Percentiles rank a stretch among this genome's conserved stretches.
Evolutionary conservation across 129 eudicot genomes (phyloP).

Genomic region (Heracleum sosnowskyi): DNA sequence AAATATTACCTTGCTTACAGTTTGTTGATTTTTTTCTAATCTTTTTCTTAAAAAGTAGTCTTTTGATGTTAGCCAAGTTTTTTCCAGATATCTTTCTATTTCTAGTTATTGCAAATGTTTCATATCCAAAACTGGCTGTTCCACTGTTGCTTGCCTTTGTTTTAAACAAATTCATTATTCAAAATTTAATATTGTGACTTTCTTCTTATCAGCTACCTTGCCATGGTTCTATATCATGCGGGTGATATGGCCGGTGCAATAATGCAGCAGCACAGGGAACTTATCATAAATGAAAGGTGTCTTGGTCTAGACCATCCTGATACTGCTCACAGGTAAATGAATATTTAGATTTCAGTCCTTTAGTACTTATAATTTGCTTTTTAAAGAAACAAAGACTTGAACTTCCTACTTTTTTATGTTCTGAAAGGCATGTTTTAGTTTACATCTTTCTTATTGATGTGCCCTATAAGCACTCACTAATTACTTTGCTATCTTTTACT

Average conservation of each 20-base stretch:
- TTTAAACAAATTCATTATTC: not conserved
- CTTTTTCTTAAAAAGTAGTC: not conserved
- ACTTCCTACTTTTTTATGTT: not conserved
- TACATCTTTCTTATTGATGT: not conserved
- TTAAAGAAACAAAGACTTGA: not conserved
- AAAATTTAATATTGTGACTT: not conserved
- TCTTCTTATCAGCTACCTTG: constrained; percentile 54
- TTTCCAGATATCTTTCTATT: not conserved
- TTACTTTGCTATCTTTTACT: constrained; percentile 1
- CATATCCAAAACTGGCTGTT: not conserved
- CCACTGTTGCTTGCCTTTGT: not conserved
- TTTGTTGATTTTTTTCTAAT: not conserved
- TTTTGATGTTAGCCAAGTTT: not conserved
- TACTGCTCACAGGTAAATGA: constrained; percentile 81
- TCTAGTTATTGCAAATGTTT: not conserved
- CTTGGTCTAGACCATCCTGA: constrained; percentile 94
- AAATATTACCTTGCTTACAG: not conserved
- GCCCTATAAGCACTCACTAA: constrained; percentile 2
- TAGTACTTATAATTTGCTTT: not conserved
- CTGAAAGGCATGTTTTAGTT: not conserved
- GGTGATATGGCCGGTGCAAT: constrained; percentile 98
- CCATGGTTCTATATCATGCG: constrained; percentile 95
- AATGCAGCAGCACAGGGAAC: constrained; percentile 93
- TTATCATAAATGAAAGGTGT: constrained; percentile 82
- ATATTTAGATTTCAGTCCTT: not conserved